Conservation (phyloP, 2,329 filamentous ascomycete genomes). For the Coniochaeta hoffmannii region DNA sequence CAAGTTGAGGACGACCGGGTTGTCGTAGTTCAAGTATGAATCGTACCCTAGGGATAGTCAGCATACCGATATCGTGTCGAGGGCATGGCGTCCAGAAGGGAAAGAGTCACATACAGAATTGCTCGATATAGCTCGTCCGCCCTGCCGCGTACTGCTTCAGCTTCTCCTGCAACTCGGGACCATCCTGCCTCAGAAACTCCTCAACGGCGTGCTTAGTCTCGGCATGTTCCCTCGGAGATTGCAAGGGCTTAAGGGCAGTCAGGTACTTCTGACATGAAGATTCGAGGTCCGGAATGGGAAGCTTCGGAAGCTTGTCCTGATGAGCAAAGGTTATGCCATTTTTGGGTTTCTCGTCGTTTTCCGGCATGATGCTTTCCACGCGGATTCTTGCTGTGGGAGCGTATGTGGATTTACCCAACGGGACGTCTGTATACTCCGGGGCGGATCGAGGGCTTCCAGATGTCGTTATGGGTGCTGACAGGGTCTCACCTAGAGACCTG, state of each 20-base stretch:
- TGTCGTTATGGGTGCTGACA: conserved; percentile 39
- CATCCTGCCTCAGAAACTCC: conserved; percentile 76
- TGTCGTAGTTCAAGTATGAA: conserved; percentile 96
- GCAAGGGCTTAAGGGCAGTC: conserved; percentile 70
- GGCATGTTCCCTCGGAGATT: conserved; percentile 70
- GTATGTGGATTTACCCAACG: conserved; percentile 6
- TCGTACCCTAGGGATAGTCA: conserved; percentile 70
- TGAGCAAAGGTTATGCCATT: conserved; percentile 81
- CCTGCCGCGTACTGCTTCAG: conserved; percentile 84
- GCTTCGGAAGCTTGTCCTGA: conserved; percentile 81
- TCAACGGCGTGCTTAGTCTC: conserved; percentile 74
- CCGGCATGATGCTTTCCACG: conserved; percentile 46
- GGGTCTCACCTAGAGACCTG: conserved; percentile 63
- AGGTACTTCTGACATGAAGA: conserved; percentile 73
- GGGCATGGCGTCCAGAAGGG: not conserved
- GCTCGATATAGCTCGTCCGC: conserved; percentile 94
- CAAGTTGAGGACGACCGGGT: conserved; percentile 92
- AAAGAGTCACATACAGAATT: conserved; percentile 72
- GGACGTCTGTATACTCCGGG: conserved; percentile 21
- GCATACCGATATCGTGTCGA: conserved; percentile 11
- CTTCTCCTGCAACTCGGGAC: conserved; percentile 78
- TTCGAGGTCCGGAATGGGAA: conserved; percentile 87
- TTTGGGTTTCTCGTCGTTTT: conserved; percentile 43
- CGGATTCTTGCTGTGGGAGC: conserved; percentile 23
- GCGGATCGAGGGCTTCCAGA: conserved; percentile 33